These are phyloP conservation scores for Mucor saturninus DNA, from an alignment of 371 early-diverging fungal genomes.

Conservation along the genomic window DNA sequence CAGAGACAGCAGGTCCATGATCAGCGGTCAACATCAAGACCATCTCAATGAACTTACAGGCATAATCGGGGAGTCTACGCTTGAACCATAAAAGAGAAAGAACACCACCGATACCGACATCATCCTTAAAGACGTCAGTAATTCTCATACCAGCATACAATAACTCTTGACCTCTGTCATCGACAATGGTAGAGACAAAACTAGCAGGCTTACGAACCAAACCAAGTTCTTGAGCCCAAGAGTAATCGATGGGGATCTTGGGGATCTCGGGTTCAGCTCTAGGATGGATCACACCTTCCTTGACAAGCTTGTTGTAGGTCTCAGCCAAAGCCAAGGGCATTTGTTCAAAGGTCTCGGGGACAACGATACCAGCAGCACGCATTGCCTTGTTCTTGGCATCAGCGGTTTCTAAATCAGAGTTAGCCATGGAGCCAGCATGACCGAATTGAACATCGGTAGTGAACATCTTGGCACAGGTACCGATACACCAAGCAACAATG, in stretches of 20 bases:
- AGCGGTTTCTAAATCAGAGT: conserved; percentile 95
- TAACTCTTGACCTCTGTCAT: conserved; percentile 98
- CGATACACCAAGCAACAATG: conserved; percentile 98
- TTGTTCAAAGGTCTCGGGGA: conserved; percentile 96
- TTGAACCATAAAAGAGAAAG: conserved; percentile 97
- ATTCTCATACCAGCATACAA: conserved; percentile 98
- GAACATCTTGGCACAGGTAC: conserved; percentile 98
- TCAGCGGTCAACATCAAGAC: conserved; percentile 98
- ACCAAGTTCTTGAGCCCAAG: conserved; percentile 99
- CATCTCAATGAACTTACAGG: conserved; percentile 98
- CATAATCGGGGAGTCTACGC: conserved; percentile 93
- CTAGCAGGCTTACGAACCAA: conserved; percentile 97
- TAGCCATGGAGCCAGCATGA: conserved; percentile 97
- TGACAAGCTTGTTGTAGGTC: conserved; percentile 80
- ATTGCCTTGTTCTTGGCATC: conserved; percentile 95
- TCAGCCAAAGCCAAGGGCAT: conserved; percentile 83
- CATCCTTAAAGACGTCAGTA: conserved; percentile 96
- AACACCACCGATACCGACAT: conserved; percentile 98
- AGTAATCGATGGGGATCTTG: conserved; percentile 98
- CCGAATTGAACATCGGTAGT: conserved; percentile 97
- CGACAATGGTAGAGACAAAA: conserved; percentile 97
- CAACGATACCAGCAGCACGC: conserved; percentile 87
- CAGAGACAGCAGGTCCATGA: conserved; percentile 87
- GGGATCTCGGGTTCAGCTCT: conserved; percentile 91
- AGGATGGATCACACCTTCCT: conserved; percentile 73